Conservation (phyloP, 352 stramenopile genomes). For the Globisporangium cystogenes region DNA sequence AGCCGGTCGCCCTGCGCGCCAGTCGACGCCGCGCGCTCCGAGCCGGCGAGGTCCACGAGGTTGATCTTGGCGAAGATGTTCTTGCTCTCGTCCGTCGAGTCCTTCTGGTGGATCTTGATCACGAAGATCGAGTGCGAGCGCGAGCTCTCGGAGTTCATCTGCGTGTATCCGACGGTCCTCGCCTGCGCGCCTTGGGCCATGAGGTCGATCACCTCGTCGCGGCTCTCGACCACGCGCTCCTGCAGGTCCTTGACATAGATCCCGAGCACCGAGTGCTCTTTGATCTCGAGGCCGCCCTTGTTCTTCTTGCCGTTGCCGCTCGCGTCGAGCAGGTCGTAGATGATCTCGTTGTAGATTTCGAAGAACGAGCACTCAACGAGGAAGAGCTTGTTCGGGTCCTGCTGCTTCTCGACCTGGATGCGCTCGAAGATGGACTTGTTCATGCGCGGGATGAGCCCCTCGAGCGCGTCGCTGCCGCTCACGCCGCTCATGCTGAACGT, state of each 20-base stretch:
- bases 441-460: slow-evolving; percentile 90
- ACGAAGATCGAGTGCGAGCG: slow-evolving; percentile 95
- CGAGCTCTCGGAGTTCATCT: slow-evolving; percentile 93
- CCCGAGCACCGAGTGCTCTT: slow-evolving; percentile 91
- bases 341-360: slow-evolving; percentile 97
- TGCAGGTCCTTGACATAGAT: slow-evolving; percentile 93
- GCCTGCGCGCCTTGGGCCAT: slow-evolving; percentile 66
- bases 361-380: slow-evolving; percentile 93
- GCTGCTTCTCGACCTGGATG: slow-evolving; percentile 52
- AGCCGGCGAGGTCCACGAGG: slow-evolving; percentile 92
- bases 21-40: slow-evolving; percentile 88
- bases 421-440: slow-evolving; percentile 89
- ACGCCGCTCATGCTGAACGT: slow-evolving; percentile 88
- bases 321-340: slow-evolving; percentile 92
- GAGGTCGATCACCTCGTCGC: slow-evolving; percentile 80
- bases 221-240: slow-evolving; percentile 82
- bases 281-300: slow-evolving; percentile 89
- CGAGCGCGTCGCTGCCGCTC: slow-evolving; percentile 41
- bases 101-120: slow-evolving; percentile 94
- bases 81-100: slow-evolving; percentile 73
- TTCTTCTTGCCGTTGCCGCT: slow-evolving; percentile 84
- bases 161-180: slow-evolving; percentile 78
- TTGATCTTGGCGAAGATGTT: slow-evolving; percentile 93
- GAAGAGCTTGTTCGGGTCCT: slow-evolving; percentile 77
- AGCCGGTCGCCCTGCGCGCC: slow-evolving; percentile 86